Evolutionary conservation across 352 stramenopile genomes (phyloP).

Genomic region (Pythium grandisporangium): DNA sequence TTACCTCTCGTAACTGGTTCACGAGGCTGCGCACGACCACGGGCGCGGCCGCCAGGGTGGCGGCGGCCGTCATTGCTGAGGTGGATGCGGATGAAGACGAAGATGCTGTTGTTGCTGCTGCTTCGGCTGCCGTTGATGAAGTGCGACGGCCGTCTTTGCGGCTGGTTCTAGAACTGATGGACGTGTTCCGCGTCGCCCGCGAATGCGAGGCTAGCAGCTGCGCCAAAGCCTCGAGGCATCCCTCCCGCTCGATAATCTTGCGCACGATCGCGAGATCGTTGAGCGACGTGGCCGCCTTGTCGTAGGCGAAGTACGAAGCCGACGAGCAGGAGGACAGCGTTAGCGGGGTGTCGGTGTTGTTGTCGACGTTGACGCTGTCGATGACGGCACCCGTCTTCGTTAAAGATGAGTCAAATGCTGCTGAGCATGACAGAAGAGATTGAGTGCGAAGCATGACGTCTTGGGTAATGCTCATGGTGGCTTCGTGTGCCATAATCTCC

Average conservation of each 20-base stretch:
- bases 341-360: neutral
- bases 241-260: conserved; percentile 75
- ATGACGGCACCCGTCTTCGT: too few species aligned
- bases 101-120: too few species aligned
- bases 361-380: neutral
- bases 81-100: neutral
- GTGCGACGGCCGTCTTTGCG: too few species aligned
- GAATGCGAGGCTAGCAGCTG: conserved; percentile 38
- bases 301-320: conserved; percentile 6
- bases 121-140: too few species aligned
- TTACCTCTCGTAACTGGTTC: conserved; percentile 49
- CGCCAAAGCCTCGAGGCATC: conserved; percentile 62
- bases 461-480: too few species aligned
- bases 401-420: too few species aligned
- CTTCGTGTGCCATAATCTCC: too few species aligned
- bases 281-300: conserved; percentile 17
- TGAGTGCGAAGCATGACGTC: too few species aligned
- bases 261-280: conserved; percentile 56
- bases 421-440: too few species aligned
- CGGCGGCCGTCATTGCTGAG: conserved; percentile 3
- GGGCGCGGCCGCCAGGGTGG: conserved; percentile 23
- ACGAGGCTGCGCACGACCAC: conserved; percentile 59
- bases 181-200: conserved; percentile 2
- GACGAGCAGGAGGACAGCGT: neutral
- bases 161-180: too few species aligned